phyloP scores from a whole-genome alignment of 2,329 filamentous ascomycete species.

The Xylariaceae sp. region DNA sequence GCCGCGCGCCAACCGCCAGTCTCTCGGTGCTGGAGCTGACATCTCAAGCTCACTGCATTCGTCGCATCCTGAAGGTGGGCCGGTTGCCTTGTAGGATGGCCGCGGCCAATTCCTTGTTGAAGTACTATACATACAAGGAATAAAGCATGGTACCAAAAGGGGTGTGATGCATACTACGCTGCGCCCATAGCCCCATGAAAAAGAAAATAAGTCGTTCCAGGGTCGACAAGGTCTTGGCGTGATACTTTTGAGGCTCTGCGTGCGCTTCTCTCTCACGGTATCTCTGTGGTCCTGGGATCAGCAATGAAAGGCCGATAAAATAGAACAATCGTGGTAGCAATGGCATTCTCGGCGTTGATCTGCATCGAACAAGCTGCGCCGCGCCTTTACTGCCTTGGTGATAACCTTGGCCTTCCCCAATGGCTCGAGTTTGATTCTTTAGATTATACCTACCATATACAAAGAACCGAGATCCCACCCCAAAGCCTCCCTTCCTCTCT shows the following conservation, averaged over 20 bases:
- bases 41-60: conserved; percentile 3
- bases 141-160: background rate
- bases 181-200: conserved; percentile 9
- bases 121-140: conserved; percentile 26
- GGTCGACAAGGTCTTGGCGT: conserved; percentile 3
- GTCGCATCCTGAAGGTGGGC: conserved; percentile 15
- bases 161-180: conserved; percentile 20
- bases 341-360: conserved; percentile 17
- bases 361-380: conserved; percentile 17
- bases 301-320: conserved; percentile 10
- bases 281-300: conserved; percentile 4
- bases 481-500: background rate
- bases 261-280: no score
- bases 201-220: conserved; percentile 12
- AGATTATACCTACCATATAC: conserved; percentile 19
- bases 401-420: conserved; percentile 10
- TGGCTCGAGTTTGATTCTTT: background rate
- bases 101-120: conserved; percentile 12
- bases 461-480: conserved; percentile 23
- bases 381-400: conserved; percentile 13
- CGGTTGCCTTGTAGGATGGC: conserved; percentile 13
- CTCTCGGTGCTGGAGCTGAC: conserved; percentile 14
- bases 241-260: conserved; percentile 23
- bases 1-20: conserved; percentile 14
- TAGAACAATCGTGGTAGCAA: conserved; percentile 12